Percentiles rank a stretch among this genome's conserved stretches.
Conservation (phyloP, 805 yeast species). For the Schizosaccharomyces lindneri region DNA sequence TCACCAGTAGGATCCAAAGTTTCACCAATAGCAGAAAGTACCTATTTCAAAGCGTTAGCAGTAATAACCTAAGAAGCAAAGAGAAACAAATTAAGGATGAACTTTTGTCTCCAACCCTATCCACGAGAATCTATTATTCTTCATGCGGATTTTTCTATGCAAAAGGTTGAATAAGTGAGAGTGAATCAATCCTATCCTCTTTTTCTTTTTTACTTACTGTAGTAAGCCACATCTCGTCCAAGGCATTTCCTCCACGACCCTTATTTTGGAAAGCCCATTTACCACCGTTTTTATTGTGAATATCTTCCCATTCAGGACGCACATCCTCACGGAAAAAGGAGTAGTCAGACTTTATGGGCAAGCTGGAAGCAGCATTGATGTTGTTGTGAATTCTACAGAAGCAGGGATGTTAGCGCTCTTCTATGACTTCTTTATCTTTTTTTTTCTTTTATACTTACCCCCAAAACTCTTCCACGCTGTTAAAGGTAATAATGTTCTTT, state of each 20-base stretch:
- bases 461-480: constrained; percentile 96
- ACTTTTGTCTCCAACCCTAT: neutral
- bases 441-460: constrained; percentile 19
- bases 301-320: constrained; percentile 97
- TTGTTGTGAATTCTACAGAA: neutral
- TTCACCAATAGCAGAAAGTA: constrained; percentile 83
- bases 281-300: constrained; percentile 69
- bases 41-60: neutral
- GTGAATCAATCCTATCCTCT: neutral
- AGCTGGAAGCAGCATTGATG: constrained; percentile 71
- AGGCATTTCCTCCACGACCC: constrained; percentile 76
- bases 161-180: too few species aligned
- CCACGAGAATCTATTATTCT: neutral
- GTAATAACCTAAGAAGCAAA: neutral
- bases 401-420: neutral
- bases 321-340: constrained; percentile 84
- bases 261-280: constrained; percentile 70
- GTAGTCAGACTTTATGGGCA: constrained; percentile 82
- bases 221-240: constrained; percentile 16
- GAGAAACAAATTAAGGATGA: neutral
- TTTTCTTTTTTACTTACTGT: neutral
- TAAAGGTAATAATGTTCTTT: constrained; percentile 76
- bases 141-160: neutral
- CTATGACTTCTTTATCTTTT: neutral
- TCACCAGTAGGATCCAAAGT: constrained; percentile 64